Base-by-base conservation (phyloP, 805 yeast genomes). In the Tetrapisispora nanseiensis region DNA sequence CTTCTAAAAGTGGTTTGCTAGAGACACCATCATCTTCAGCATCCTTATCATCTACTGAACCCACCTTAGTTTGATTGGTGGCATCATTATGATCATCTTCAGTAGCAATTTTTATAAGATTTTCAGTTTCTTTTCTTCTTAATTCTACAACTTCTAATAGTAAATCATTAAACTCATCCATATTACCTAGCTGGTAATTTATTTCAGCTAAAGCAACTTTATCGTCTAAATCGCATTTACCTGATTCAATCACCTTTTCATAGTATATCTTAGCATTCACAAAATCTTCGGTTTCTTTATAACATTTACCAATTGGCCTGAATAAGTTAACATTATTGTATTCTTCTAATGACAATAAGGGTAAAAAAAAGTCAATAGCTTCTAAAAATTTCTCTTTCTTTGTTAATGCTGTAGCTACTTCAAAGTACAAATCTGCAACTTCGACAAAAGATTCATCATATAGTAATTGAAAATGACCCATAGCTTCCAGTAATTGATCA, bases 181-280 rank as follows among this genome's bases (percentile, higher is more conserved):
- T 66, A 34, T 80, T 79, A 13, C 78, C 82, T 12, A 79, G 59
- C 52, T 78, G 78, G 49, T 80, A 85, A 46, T 79, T 75, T 1
- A 86, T 76, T 62, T 92, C 97, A 0, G 92, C 95, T 21, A 92
- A 66, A 0, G 84, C 80, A 23, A 89, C 70, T 51, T 82, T 78
- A 10, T 80, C 75, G 46, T 87, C 95, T 26, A 83, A 63, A 51
- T 86, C 79, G 9, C 70, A 69, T 0, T 86, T 82, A 7, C 75
- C 78, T 30, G 61, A 59, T 9, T 77, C 78, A 18, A 82, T 57
- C 2, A 83, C 72, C 12, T 72, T 63, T 37, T 66, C 65, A 54
- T 76, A 82, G 2, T 79, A 78, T 24, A 66, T 67, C 50, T 72
- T 76, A 0, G 95, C 94, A 39, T 74, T 72, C 21, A 65, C 69